These are phyloP conservation scores for Arctium minus DNA, from an alignment of 129 eudicot species.

Conservation along the genomic window DNA sequence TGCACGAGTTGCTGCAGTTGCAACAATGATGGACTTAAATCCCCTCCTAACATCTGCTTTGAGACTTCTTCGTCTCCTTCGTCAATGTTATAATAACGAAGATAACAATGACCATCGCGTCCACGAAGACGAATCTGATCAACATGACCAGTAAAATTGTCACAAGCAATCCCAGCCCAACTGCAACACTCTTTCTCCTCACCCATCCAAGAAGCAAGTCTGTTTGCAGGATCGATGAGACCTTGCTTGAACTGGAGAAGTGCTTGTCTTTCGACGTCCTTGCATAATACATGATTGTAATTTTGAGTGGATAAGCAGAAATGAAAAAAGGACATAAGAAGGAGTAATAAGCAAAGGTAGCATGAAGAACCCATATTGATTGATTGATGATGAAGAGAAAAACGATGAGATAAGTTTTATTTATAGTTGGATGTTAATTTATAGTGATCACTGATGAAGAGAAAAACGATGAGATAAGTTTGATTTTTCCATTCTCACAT, in stretches of 20 bases:
- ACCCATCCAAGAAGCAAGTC: slow-evolving; percentile 13
- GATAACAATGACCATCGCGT: not conserved
- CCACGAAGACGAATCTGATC: slow-evolving; percentile 22
- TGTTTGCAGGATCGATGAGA: not conserved
- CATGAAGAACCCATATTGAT: not conserved
- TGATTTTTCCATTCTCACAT: too few species aligned
- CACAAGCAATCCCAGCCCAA: slow-evolving; percentile 22
- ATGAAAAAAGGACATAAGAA: not conserved
- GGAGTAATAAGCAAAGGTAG: not conserved
- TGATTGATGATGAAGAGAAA: not conserved
- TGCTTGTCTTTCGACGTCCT: slow-evolving; percentile 8
- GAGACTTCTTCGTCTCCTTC: not conserved
- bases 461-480: too few species aligned
- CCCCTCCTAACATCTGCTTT: slow-evolving; percentile 2
- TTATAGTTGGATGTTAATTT: too few species aligned
- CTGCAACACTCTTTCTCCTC: slow-evolving; percentile 11
- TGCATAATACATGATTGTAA: not conserved
- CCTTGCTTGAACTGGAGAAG: slow-evolving; percentile 10
- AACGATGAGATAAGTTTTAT: too few species aligned
- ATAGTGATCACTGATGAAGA: too few species aligned
- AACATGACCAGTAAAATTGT: slow-evolving; percentile 28
- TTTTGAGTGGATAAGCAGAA: not conserved
- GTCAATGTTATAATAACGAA: too few species aligned
- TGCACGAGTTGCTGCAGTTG: not conserved
- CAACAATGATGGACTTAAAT: not conserved